Base-by-base conservation (phyloP, 2,329 filamentous ascomycete genomes). In the Penicillium frequentans region DNA sequence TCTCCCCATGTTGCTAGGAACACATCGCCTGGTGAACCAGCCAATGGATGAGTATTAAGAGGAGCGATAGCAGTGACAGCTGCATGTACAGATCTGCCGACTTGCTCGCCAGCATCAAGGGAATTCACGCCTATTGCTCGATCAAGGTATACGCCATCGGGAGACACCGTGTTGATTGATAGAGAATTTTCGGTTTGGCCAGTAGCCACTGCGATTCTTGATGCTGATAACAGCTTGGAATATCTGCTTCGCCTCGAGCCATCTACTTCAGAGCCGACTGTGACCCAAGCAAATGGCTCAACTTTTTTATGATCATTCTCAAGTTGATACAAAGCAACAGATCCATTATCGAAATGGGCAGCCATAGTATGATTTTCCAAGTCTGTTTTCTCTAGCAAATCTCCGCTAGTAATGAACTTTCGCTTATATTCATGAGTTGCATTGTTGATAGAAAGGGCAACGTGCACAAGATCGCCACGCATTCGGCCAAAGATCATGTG, bases 1-100 rank as follows among this genome's bases (percentile, higher is more conserved):
- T 87, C 84, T 51, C 84, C 84, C 68, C 83, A 85, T 9, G 85
- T 84, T 31, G 82, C 82, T 2, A 88, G 72, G 57, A 88, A 87
- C 0, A 84, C 70, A 47, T 83, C 72, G 2, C 81, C 81, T 4
- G 75, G 63, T 19, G 67, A 70, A 5, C 60, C 66, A 11, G 57
- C 56, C 1, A 60, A 58, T 19, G 58, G 43, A 23, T 67, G 61
- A 13, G 64, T 57, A 50, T 69, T 65, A 14, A 79, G 64, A 21
- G 75, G 71, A 14, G 70, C 69, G 43, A 79, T 73, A 59, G 67
- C 67, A 61, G 75, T 70, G 49, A 77, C 62, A 49, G 68, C 67
- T 27, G 68, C 58, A 39, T 66, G 69, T 43, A 52, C 53, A 35
- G 48, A 39, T 33, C 53, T 57, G 11, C 68, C 64, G 44, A 65